These are phyloP conservation scores for Russula sp. DNA, from an alignment of 768 basidiomycete species.

Conservation along the genomic window DNA sequence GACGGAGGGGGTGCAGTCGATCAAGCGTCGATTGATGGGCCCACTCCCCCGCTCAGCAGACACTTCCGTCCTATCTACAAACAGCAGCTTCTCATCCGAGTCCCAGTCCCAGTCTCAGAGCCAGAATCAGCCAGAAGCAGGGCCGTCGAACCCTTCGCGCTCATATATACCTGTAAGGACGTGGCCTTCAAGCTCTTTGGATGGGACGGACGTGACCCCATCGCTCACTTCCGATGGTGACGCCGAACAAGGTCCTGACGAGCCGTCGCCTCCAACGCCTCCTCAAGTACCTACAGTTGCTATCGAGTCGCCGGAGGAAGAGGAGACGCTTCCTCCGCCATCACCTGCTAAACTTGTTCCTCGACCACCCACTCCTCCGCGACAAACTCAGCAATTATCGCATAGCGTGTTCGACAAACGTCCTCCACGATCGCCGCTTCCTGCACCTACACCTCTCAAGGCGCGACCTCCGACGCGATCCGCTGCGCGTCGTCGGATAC, in stretches of 20 bases:
- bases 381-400: background rate
- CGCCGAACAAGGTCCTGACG: constrained; percentile 15
- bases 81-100: constrained; percentile 10
- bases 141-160: constrained; percentile 9
- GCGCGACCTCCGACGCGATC: constrained; percentile 51
- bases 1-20: background rate
- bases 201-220: constrained; percentile 24
- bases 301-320: constrained; percentile 5
- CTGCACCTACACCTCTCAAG: constrained; percentile 44
- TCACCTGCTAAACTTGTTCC: constrained; percentile 2
- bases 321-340: background rate
- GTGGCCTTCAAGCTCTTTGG: constrained; percentile 21
- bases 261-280: constrained; percentile 19
- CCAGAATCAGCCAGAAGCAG: constrained; percentile 7
- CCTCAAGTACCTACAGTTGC: constrained; percentile 15
- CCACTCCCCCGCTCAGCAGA: constrained; percentile 10
- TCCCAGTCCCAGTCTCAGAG: constrained; percentile 4
- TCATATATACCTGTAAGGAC: constrained; percentile 13
- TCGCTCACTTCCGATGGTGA: constrained; percentile 24
- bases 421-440: constrained; percentile 60
- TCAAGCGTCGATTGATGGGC: constrained; percentile 17
- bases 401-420: constrained; percentile 51
- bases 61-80: constrained; percentile 1
- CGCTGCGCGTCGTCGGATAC: background rate
- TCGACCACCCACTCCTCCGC: constrained; percentile 4